Conservation (phyloP, 805 yeast species). For the Yamadazyma takamatsuzukensis region DNA sequence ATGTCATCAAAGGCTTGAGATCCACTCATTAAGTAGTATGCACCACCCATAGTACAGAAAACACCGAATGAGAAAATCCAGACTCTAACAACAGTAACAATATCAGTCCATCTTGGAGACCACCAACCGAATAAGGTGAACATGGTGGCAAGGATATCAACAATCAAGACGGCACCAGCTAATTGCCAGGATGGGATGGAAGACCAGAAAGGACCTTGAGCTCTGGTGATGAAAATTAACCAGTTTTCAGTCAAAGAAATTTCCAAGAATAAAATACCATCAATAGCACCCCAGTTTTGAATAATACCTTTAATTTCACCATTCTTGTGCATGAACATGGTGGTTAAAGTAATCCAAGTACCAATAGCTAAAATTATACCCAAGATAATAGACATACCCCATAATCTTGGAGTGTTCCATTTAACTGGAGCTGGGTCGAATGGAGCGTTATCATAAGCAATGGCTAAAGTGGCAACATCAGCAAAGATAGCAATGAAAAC, state of each 20-base stretch:
- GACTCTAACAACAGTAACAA: constrained; percentile 89
- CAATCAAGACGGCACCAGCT: constrained; percentile 87
- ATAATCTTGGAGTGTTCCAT: constrained; percentile 95
- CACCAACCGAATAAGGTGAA: constrained; percentile 96
- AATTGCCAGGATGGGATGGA: constrained; percentile 95
- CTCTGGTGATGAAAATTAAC: constrained; percentile 95
- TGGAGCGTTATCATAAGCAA: constrained; percentile 97
- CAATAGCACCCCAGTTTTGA: constrained; percentile 92
- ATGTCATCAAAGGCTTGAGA: constrained; percentile 77
- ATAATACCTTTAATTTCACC: constrained; percentile 59
- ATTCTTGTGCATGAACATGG: constrained; percentile 86
- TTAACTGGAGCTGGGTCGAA: constrained; percentile 89
- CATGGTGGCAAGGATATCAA: constrained; percentile 88
- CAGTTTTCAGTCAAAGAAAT: constrained; percentile 95
- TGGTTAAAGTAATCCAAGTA: constrained; percentile 92
- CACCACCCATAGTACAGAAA: constrained; percentile 95
- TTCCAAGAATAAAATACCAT: constrained; percentile 91
- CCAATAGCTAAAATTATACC: constrained; percentile 86
- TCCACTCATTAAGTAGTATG: constrained; percentile 87
- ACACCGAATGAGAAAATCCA: constrained; percentile 96
- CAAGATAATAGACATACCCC: constrained; percentile 92
- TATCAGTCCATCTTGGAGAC: constrained; percentile 96
- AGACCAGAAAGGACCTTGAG: constrained; percentile 98
- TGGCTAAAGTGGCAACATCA: constrained; percentile 94
- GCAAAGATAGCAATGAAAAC: constrained; percentile 97